Conservation (phyloP, 768 basidiomycete genomes). For the Leccinum truebloodii region DNA sequence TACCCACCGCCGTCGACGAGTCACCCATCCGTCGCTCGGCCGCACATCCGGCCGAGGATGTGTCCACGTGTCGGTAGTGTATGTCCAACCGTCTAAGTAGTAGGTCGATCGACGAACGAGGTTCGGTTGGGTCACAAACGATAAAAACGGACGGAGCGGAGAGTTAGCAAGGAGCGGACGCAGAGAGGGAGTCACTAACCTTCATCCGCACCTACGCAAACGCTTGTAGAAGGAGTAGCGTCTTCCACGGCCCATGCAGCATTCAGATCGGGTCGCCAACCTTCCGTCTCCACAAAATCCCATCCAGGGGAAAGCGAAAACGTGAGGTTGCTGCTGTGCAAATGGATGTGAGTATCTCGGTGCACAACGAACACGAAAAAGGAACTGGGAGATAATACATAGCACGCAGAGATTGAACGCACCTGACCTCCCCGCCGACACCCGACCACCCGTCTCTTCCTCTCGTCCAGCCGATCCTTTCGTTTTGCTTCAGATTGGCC, state of each 20-base stretch:
- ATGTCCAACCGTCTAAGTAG: conserved; percentile 67
- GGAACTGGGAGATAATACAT: not conserved
- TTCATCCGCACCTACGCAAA: conserved; percentile 28
- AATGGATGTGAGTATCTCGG: not conserved
- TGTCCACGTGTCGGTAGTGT: conserved; percentile 77
- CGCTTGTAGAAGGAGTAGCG: not conserved
- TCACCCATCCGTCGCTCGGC: conserved; percentile 52
- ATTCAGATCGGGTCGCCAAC: conserved; percentile 69
- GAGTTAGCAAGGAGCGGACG: not conserved
- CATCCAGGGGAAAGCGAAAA: conserved; percentile 76
- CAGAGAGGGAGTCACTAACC: conserved; percentile 13
- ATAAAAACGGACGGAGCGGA: not conserved
- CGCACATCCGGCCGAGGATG: conserved; percentile 42
- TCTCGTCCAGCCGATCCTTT: conserved; percentile 15
- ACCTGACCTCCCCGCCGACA: conserved; percentile 13
- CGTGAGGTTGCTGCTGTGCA: conserved; percentile 71
- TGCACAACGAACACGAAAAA: not conserved
- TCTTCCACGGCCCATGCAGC: conserved; percentile 51
- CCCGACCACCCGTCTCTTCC: conserved; percentile 17
- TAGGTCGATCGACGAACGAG: not conserved
- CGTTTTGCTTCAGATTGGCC: conserved; percentile 9
- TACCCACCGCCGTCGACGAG: conserved; percentile 69
- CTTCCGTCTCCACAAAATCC: conserved; percentile 74
- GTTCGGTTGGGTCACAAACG: not conserved
- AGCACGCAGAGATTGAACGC: conserved; percentile 13